Base-by-base conservation (phyloP, 1,284 basidiomycete genomes). In the Ganoderma lingzhi region DNA sequence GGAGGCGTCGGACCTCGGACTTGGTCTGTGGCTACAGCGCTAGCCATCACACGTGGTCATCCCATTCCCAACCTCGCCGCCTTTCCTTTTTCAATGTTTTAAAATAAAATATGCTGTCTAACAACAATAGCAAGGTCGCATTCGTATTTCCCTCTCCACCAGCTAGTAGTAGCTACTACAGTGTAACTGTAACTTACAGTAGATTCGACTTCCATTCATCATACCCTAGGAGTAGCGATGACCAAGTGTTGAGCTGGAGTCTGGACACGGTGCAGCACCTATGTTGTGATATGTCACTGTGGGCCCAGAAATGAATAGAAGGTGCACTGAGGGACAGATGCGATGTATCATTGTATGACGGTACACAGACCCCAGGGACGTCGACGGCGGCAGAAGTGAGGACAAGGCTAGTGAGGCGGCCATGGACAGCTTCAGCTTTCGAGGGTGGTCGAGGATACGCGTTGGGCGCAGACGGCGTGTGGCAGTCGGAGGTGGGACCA, bases 11-110 rank as follows among this genome's bases (percentile, higher is more conserved):
- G 28, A 30, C 15, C 5, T 56, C 53, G 17, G 28, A 53, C 17
- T 53, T 19, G 23, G 48, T 51, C 15, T 35, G 30, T 55, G 53
- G 28, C 53, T 56, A 12, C 8, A 35, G 63, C 63, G 37, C 63
- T 56, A 55, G 23, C 37, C 14, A 6, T 19, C 35, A 37, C 28
- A 42, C 48, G 63, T 64, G 63, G n/a, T 23, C 23, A 23, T 23
- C 23, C 23, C 23, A 23, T 23, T 23, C 23, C 23, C 23, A 23
- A 23, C 23, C 23, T 23, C 23, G 23, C 23, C 23, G 23, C 23
- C 23, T 23, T 23, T 23, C 23, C 23, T 23, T 23, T 23, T 23
- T 23, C 23, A 23, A 23, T 23, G 23, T 23, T 23, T 23, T 23
- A 23, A 23, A 23, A 23, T 23, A 23, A 23, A 23, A 23, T 23